phyloP scores from a whole-genome alignment of 2,329 filamentous ascomycete genomes.

The Fusarium longipes region DNA sequence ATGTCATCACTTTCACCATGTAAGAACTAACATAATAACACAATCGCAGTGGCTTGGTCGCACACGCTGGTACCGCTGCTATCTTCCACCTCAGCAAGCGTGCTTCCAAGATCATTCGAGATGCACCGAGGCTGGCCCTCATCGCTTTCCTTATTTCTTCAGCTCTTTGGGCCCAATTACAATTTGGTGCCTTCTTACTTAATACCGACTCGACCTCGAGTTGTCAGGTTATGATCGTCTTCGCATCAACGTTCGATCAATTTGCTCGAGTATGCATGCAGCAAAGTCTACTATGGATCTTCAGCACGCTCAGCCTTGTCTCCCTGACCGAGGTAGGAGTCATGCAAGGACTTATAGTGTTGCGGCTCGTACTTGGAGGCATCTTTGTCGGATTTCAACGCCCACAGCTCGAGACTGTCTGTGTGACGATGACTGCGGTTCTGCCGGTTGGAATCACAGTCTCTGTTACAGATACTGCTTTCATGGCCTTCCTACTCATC shows the following conservation, averaged over 20 bases:
- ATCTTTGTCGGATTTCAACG: conserved; percentile 67
- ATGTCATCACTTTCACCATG: conserved; percentile 40
- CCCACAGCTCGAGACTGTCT: conserved; percentile 63
- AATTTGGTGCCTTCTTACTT: conserved; percentile 63
- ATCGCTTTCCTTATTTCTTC: conserved; percentile 63
- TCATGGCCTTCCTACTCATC: conserved; percentile 57
- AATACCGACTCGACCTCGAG: conserved; percentile 54
- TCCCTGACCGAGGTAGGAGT: conserved; percentile 53
- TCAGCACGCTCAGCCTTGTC: conserved; percentile 54
- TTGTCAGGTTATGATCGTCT: conserved; percentile 64
- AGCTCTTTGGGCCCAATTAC: conserved; percentile 64
- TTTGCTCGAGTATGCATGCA: conserved; percentile 64
- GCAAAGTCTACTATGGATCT: conserved; percentile 65
- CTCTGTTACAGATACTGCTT: conserved; percentile 58
- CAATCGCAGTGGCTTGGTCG: conserved; percentile 60
- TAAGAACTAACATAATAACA: conserved; percentile 42
- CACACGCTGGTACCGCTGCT: conserved; percentile 62
- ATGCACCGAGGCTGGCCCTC: conserved; percentile 74
- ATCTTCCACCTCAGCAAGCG: conserved; percentile 61
- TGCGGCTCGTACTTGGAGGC: conserved; percentile 64
- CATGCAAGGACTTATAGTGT: conserved; percentile 60
- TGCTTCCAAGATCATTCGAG: conserved; percentile 62
- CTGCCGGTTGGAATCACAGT: conserved; percentile 59
- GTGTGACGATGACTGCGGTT: conserved; percentile 60
- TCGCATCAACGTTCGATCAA: conserved; percentile 68